phyloP scores from a whole-genome alignment of 306 rosid species.

The Canavalia gladiata region DNA sequence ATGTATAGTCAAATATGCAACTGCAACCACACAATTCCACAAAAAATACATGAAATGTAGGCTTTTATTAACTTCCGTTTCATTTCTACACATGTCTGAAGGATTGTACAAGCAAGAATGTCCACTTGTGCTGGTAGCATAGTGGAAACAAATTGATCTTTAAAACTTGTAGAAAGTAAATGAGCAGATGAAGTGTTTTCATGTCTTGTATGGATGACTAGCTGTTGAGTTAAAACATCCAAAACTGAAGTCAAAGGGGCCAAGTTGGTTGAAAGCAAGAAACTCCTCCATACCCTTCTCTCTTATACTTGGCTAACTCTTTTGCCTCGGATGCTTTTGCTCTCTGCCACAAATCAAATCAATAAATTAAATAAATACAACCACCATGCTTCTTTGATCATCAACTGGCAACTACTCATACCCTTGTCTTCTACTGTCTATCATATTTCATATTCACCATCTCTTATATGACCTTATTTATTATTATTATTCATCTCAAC shows the following conservation, averaged over 20 bases:
- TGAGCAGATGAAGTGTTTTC: constrained; percentile 55
- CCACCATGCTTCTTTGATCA: constrained; percentile 24
- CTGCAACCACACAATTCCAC: constrained; percentile 11
- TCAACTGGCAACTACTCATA: constrained; percentile 14
- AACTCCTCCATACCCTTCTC: constrained; percentile 76
- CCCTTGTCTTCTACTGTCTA: neutral
- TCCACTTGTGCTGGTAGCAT: constrained; percentile 58
- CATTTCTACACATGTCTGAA: constrained; percentile 50
- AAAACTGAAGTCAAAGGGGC: constrained; percentile 77
- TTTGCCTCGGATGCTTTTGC: constrained; percentile 82
- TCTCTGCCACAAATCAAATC: constrained; percentile 61
- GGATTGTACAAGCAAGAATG: constrained; percentile 68
- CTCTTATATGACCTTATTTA: neutral
- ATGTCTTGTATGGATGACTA: constrained; percentile 54
- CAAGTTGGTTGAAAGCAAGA: constrained; percentile 77
- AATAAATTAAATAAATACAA: constrained; percentile 34
- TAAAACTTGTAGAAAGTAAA: constrained; percentile 40
- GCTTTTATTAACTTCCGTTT: constrained; percentile 57
- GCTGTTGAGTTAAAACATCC: constrained; percentile 58
- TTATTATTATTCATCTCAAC: constrained; percentile 38
- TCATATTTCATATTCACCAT: constrained; percentile 11
- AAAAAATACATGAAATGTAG: constrained; percentile 35
- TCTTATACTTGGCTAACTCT: constrained; percentile 68
- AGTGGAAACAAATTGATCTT: constrained; percentile 63
- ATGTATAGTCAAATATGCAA: constrained; percentile 20